phyloP scores from a whole-genome alignment of 176 grass and related monocot species.

The Lolium multiflorum region DNA sequence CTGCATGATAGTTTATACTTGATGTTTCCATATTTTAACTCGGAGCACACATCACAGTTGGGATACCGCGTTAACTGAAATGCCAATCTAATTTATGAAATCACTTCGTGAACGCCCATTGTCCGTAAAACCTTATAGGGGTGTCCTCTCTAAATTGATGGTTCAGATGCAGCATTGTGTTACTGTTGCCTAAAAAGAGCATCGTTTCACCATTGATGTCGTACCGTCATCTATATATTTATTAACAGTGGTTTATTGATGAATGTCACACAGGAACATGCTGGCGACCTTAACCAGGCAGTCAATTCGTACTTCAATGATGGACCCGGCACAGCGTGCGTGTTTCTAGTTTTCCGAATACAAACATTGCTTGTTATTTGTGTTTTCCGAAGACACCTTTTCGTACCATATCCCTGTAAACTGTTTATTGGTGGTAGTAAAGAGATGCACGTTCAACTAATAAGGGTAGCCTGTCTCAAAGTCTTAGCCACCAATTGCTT shows the following conservation, averaged over 20 bases:
- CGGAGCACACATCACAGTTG: not conserved
- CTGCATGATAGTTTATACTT: not conserved
- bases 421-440: constrained; percentile 17
- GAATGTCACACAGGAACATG: constrained; percentile 67
- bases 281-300: constrained; percentile 88
- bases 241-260: constrained; percentile 33
- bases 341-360: constrained; percentile 15
- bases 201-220: constrained; percentile 27
- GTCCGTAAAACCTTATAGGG: not conserved
- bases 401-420: not conserved
- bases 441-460: not conserved
- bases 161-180: constrained; percentile 19
- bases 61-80: not conserved
- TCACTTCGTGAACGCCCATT: not conserved
- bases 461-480: not conserved
- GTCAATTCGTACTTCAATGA: constrained; percentile 90
- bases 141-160: not conserved
- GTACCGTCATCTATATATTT: constrained; percentile 17
- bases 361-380: not conserved
- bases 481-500: not conserved
- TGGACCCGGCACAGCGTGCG: constrained; percentile 65
- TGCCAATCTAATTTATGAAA: not conserved
- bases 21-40: not conserved
- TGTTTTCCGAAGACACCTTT: not conserved
- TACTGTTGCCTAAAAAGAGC: not conserved